Conservation (phyloP, 768 basidiomycete genomes). For the Goffeauzyma gilvescens region DNA sequence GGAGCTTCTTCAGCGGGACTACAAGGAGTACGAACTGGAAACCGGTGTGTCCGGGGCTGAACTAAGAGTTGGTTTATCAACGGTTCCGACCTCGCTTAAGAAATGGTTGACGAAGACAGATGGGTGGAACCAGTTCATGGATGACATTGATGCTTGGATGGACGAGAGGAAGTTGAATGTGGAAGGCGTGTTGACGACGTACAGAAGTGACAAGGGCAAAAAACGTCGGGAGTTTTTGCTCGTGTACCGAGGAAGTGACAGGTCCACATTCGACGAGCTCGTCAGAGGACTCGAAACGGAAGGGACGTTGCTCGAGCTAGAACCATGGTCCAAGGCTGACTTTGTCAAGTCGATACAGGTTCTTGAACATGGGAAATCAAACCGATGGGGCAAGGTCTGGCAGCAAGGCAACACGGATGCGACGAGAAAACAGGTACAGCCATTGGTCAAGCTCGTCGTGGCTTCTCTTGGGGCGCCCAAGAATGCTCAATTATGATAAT, state of each 20-base stretch:
- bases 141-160: conserved; percentile 43
- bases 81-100: conserved; percentile 54
- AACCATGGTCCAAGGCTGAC: conserved; percentile 31
- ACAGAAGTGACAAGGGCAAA: conserved; percentile 36
- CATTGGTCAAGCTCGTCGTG: no score
- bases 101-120: conserved; percentile 35
- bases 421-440: conserved; percentile 34
- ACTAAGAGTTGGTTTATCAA: conserved; percentile 56
- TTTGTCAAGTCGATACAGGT: neutral
- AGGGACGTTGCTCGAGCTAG: conserved; percentile 37
- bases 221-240: conserved; percentile 50
- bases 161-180: conserved; percentile 44
- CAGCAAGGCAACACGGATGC: conserved; percentile 32
- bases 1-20: conserved; percentile 81
- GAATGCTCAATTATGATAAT: no score
- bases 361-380: conserved; percentile 9
- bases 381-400: conserved; percentile 28
- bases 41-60: conserved; percentile 35
- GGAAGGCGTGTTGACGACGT: conserved; percentile 65
- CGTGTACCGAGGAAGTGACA: conserved; percentile 36
- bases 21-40: conserved; percentile 59
- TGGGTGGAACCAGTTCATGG: conserved; percentile 31
- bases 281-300: conserved; percentile 45
- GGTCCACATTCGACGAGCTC: conserved; percentile 36
- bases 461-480: no score